Evolutionary conservation across 1,284 basidiomycete genomes (phyloP).

Genomic region (Ceratobasidium sp.): DNA sequence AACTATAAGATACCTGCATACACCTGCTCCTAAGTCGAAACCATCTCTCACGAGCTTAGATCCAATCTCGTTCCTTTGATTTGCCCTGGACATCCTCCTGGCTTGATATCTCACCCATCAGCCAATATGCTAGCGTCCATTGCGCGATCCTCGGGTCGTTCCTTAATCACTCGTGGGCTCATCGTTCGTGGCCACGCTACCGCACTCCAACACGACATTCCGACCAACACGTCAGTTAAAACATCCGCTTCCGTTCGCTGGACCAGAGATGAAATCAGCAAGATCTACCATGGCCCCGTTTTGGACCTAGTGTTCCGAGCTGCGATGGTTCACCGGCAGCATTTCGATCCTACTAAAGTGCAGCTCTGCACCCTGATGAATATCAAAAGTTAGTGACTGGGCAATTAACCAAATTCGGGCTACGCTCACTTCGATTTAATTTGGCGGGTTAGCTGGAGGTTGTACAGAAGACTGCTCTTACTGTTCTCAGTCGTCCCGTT

Average conservation of each 20-base stretch:
- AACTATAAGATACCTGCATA: slow-evolving; percentile 33
- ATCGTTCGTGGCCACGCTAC: slow-evolving; percentile 26
- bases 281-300: slow-evolving; percentile 83
- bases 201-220: slow-evolving; percentile 7
- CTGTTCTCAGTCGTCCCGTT: slow-evolving; percentile 95
- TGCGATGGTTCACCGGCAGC: slow-evolving; percentile 84
- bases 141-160: slow-evolving; percentile 25
- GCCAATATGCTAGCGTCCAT: slow-evolving; percentile 20
- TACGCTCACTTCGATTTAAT: slow-evolving; percentile 20
- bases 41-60: slow-evolving; percentile 27
- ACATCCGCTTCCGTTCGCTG: slow-evolving; percentile 59
- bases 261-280: slow-evolving; percentile 79
- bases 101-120: slow-evolving; percentile 1
- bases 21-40: slow-evolving; percentile 14
- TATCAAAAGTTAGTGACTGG: slow-evolving; percentile 88
- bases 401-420: slow-evolving; percentile 5
- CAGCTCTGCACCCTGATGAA: slow-evolving; percentile 99
- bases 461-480: slow-evolving; percentile 99
- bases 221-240: slow-evolving; percentile 5
- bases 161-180: not conserved
- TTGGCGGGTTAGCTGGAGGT: slow-evolving; percentile 77
- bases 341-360: slow-evolving; percentile 91
- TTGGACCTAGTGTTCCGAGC: slow-evolving; percentile 90
- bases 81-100: slow-evolving; percentile 15
- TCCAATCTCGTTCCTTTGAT: slow-evolving; percentile 36